Base-by-base conservation (phyloP, 129 eudicot species). In the Solidago caesia region DNA sequence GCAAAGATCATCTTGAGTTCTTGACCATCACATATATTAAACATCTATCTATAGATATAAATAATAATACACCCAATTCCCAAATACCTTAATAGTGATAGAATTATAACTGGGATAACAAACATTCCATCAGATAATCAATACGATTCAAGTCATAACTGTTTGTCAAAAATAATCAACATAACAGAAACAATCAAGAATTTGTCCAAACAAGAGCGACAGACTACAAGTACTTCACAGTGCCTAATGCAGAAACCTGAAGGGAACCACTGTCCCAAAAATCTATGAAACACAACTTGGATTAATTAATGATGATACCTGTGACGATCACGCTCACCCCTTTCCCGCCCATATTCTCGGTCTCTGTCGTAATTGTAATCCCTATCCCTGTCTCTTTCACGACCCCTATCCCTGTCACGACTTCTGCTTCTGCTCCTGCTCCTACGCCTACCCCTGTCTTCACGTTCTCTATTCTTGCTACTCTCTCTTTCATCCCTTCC, bases 401-500 rank as follows among this genome's bases (percentile, higher is more conserved):
- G 86, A 59, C 77, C 92, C 70, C 92, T 84, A 58, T 87, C 96
- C 75, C 90, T 69, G 16, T 93, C 98, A 25, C 89, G 81, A 63
- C 93, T 88, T 75, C 91, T 83, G 88, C 96, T 87, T 39, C 89
- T 59, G 39, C 82, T 26, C 51, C 89, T 59, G 39, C 82, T 26
- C 51, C 47, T 70, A 76, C 81, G 72, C 82, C 57, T 51, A 15
- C 61, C 61, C 4, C 61, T 72, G 48, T 74, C 79, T 27, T 72
- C 86, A 26, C 87, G 75, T 16, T 82, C 88, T 64, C 87, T 68
- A n/a, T 64, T 76, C 78, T 68, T 85, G 67, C 67, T 29, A 3
- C 74, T 88, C 96, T 39, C 82, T 68, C 25, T 66, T 16, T 66
- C 53, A 67, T 66, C 87, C 83, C 93, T 84, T 43, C 87, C 89